Evolutionary conservation across 148 eudicot genomes (phyloP).

Genomic region (Tetragonia tetragonoides): DNA sequence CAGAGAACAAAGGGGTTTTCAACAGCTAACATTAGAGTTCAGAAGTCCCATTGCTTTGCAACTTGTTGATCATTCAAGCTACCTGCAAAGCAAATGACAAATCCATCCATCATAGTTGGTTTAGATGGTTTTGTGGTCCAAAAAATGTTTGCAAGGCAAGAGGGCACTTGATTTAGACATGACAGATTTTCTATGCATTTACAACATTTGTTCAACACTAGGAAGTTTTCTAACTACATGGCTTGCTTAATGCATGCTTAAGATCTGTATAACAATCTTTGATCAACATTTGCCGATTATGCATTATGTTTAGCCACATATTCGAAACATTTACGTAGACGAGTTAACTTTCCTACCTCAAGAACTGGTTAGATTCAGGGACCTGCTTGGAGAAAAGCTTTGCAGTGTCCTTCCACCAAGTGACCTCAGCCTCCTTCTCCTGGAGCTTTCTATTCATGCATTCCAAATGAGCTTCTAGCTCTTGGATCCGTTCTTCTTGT

Average conservation of each 20-base stretch:
- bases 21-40: slow-evolving; percentile 2
- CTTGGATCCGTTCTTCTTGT: slow-evolving; percentile 58
- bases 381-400: slow-evolving; percentile 48
- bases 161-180: too few relatives aligned
- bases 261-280: too few relatives aligned
- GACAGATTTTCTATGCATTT: too few relatives aligned
- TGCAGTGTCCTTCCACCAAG: slow-evolving; percentile 71
- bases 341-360: slow-evolving; percentile 8
- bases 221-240: too few relatives aligned
- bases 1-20: neutral
- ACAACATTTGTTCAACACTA: too few relatives aligned
- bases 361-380: slow-evolving; percentile 38
- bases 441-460: slow-evolving; percentile 37
- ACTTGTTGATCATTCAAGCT: slow-evolving; percentile 9
- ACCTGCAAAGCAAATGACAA: slow-evolving; percentile 21
- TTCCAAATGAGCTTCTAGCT: slow-evolving; percentile 59
- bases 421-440: slow-evolving; percentile 55
- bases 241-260: too few relatives aligned
- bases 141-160: too few relatives aligned
- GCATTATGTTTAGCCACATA: neutral
- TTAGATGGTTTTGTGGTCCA: neutral
- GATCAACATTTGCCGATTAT: too few relatives aligned
- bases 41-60: neutral
- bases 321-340: neutral
- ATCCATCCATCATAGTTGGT: neutral